Base-by-base conservation (phyloP, 768 basidiomycete species). In the Mycena epipterygia region DNA sequence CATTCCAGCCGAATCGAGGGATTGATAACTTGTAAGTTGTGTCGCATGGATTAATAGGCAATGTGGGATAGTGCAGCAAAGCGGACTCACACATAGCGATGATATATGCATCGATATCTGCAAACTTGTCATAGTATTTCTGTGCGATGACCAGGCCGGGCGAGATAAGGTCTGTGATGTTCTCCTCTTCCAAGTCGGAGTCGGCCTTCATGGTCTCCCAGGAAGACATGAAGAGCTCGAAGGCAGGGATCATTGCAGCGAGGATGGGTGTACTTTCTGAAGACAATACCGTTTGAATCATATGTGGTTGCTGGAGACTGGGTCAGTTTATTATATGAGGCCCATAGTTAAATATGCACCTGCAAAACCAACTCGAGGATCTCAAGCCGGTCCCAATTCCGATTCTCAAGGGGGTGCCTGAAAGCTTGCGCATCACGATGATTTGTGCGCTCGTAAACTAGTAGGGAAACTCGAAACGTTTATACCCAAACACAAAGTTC, bases 371-470 rank as follows among this genome's bases (percentile, higher is more conserved):
- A 62, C 42, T 62, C 60, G 5, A 62, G 25, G 1, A 62, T 49
- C 19, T 62, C 62, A 21, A 64, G 62, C 19, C 62, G 37, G 17
- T 64, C 25, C 62, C 62, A 64, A n/a, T 64, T 25, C 39, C 29
- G 5, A 14, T 27, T 64, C 17, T 41, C 51, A 13, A 64, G 25
- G 1, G 49, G 37, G 35, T 64, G 62, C 13, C 21, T 39, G 29
- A 64, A 64, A 5, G n/a, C 14, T 27, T 51, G 48, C 5, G 46
- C 60, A 55, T 64, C 29, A n/a, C 62, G 37, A 27, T 52, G n/a
- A n/a, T n/a, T n/a, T n/a, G n/a, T n/a, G n/a, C n/a, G n/a, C n/a
- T n/a, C n/a, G n/a, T n/a, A n/a, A n/a, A n/a, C n/a, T n/a, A n/a
- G n/a, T n/a, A n/a, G n/a, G n/a, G n/a, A n/a, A n/a, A n/a, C n/a